phyloP scores from a whole-genome alignment of 257 asterid genomes.

The Catharanthus roseus region DNA sequence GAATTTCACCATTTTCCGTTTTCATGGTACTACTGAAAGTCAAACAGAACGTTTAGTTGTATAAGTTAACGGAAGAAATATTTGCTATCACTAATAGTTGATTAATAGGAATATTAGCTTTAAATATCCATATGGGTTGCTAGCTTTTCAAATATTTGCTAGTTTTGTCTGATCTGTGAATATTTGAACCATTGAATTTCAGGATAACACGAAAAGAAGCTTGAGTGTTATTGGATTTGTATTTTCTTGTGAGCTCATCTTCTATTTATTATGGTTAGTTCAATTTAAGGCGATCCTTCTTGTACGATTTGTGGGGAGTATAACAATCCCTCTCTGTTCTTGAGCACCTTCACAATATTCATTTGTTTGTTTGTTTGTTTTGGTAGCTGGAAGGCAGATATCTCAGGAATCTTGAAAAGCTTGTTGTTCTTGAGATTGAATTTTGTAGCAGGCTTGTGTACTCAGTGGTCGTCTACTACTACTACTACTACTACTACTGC shows the following conservation, averaged over 20 bases:
- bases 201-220: conserved; percentile 22
- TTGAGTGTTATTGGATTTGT: too few relatives aligned
- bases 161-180: too few relatives aligned
- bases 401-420: too few relatives aligned
- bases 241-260: too few relatives aligned
- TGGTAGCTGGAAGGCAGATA: too few relatives aligned
- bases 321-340: neutral
- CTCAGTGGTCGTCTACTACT: too few relatives aligned
- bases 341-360: neutral
- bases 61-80: too few relatives aligned
- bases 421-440: too few relatives aligned
- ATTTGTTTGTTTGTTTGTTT: neutral
- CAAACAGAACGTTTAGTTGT: neutral
- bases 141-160: neutral
- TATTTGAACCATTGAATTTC: neutral
- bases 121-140: neutral
- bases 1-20: neutral
- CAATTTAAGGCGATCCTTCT: neutral
- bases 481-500: too few relatives aligned
- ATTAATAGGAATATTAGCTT: too few relatives aligned
- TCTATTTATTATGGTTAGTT: too few relatives aligned
- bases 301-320: neutral
- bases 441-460: neutral
- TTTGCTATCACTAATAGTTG: too few relatives aligned
- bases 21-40: neutral